Base-by-base conservation (phyloP, 2,329 filamentous ascomycete genomes). In the Fusarium transvaalense region DNA sequence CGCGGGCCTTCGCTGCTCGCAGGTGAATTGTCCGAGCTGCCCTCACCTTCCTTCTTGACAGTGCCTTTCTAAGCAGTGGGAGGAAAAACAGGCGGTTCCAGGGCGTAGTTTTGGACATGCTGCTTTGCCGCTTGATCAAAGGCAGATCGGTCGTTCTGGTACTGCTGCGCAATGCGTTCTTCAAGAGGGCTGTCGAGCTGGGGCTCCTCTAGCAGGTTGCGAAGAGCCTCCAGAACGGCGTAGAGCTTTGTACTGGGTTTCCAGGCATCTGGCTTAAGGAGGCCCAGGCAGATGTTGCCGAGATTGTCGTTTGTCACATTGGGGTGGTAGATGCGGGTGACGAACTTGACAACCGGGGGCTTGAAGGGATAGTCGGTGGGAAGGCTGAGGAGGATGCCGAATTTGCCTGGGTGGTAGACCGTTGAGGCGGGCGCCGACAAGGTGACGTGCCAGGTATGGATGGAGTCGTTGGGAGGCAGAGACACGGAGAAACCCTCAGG, bases 281-380 rank as follows among this genome's bases (percentile, higher is more conserved):
- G 87, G 63, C 88, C 89, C 43, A 97, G 85, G 81, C 94, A 97
- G 88, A 97, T 92, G 81, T 86, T 91, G 66, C 94, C 94, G 71
- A 89, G 88, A 76, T 88, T 86, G 79, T 97, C 94, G 85, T 97
- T 96, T 76, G 91, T 93, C 62, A 97, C 88, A 82, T 97, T 97
- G 43, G 94, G 94, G 83, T 97, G 94, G 86, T 97, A 97, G 84
- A 97, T 92, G 81, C 94, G 95, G 52, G 94, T 97, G 70, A 84
- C 82, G 86, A 97, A 97, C 76, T 86, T 89, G 72, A 97, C 85
- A 63, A 86, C 83, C 17, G 94, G 94, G 23, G 93, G 89, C 81
- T 96, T 96, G 89, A 97, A 97, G 35, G 94, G 94, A 83, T 97
- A 97, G 75, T 93, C 91, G 72, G 84, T 81, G 15, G 94, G 93